Evolutionary conservation across 345 rosid species (phyloP).

Genomic region (Raphanus raphanistrum): DNA sequence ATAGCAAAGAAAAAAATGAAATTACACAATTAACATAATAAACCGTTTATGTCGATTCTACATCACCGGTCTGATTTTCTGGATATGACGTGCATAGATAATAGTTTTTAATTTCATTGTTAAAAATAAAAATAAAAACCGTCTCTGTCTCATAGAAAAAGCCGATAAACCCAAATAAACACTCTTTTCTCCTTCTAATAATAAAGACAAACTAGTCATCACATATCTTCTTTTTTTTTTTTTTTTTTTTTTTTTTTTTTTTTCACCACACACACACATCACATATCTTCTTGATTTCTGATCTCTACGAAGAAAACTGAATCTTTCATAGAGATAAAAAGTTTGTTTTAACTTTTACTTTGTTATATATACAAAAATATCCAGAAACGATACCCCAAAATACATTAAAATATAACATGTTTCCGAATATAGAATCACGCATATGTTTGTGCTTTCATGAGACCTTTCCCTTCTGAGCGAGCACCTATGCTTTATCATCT

Average conservation of each 20-base stretch:
- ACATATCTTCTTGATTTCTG: not conserved
- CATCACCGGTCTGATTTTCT: too few species aligned
- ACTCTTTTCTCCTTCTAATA: not conserved
- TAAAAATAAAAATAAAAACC: too few species aligned
- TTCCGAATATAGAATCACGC: constrained; percentile 29
- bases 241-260: too few species aligned
- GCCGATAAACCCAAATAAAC: not conserved
- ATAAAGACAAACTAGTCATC: not conserved
- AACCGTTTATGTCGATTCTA: too few species aligned
- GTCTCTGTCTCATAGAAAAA: too few species aligned
- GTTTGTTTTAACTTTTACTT: not conserved
- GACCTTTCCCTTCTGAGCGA: constrained; percentile 8
- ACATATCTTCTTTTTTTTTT: constrained; percentile 1
- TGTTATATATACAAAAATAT: not conserved
- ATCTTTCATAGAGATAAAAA: not conserved
- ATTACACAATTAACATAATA: too few species aligned
- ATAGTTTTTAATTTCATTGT: too few species aligned
- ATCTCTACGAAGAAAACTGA: not conserved
- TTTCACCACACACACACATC: too few species aligned
- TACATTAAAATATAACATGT: constrained; percentile 2
- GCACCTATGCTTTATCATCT: constrained; percentile 4
- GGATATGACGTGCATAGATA: too few species aligned
- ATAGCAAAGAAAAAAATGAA: too few species aligned
- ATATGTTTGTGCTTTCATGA: constrained; percentile 21
- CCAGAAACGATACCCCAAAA: constrained; percentile 6